Conservation (phyloP, 495 filamentous ascomycete species). For the Lepidopterella palustris region DNA sequence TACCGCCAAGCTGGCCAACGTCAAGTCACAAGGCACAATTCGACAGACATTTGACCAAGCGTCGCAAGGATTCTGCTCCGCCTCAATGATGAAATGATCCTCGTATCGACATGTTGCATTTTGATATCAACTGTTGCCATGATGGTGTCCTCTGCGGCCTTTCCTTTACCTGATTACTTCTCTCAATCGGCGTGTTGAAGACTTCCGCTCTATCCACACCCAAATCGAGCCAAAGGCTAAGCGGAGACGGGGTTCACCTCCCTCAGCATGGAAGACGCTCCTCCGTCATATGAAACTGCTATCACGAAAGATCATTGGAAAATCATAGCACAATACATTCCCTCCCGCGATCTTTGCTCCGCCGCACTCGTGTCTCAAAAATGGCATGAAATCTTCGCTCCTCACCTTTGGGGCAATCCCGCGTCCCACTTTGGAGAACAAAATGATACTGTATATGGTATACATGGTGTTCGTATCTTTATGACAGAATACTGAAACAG, state of each 20-base stretch:
- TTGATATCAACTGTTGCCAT: too few relatives aligned
- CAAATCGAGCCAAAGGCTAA: too few relatives aligned
- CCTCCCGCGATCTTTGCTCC: conserved; percentile 52
- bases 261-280: conserved; percentile 43
- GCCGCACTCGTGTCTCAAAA: conserved; percentile 51
- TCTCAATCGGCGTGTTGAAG: too few relatives aligned
- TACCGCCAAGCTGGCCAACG: too few relatives aligned
- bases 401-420: conserved; percentile 61
- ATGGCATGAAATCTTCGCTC: conserved; percentile 56
- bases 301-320: conserved; percentile 53
- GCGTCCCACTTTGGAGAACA: conserved; percentile 57
- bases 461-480: not conserved
- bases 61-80: too few relatives aligned
- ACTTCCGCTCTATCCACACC: too few relatives aligned
- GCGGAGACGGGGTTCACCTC: not conserved
- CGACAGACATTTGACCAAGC: too few relatives aligned
- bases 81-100: too few relatives aligned
- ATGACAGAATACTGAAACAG: not conserved
- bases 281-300: conserved; percentile 55
- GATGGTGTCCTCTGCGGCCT: too few relatives aligned
- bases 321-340: conserved; percentile 57
- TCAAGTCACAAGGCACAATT: too few relatives aligned
- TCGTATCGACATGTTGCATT: too few relatives aligned
- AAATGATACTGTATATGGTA: conserved; percentile 54
- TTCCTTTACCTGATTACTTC: too few relatives aligned